Percentiles rank a stretch among this genome's conserved stretches.
These are phyloP conservation scores for Mucor velutinosus DNA, from an alignment of 371 early-diverging fungal genomes.

Conservation along the genomic window DNA sequence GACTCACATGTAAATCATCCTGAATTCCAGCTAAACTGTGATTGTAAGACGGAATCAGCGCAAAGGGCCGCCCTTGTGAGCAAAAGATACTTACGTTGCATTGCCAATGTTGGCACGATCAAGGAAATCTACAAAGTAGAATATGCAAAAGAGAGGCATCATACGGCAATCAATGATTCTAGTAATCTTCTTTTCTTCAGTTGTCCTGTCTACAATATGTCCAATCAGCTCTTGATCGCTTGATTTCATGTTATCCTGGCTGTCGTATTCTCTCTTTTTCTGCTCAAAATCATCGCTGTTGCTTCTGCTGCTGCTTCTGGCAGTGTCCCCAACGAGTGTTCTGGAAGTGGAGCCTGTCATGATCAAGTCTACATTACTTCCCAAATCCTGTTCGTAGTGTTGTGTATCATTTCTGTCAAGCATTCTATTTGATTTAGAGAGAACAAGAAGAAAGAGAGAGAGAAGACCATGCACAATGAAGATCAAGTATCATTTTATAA, in stretches of 20 bases:
- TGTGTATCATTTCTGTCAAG: conserved; percentile 1
- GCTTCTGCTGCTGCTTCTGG: neutral
- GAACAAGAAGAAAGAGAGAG: neutral
- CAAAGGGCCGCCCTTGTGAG: no score
- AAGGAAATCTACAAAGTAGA: conserved; percentile 48
- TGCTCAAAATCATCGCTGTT: neutral
- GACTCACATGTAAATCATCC: conserved; percentile 24
- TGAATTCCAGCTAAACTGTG: conserved; percentile 27
- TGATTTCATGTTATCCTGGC: neutral
- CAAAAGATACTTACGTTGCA: conserved; percentile 30
- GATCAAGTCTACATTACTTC: neutral
- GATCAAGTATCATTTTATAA: neutral
- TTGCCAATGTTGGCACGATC: conserved; percentile 55
- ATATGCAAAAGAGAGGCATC: conserved; percentile 46
- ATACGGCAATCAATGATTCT: conserved; percentile 42
- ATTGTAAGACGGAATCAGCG: no score
- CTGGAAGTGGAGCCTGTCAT: neutral
- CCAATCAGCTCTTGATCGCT: neutral
- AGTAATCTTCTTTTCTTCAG: conserved; percentile 30
- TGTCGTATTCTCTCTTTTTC: neutral
- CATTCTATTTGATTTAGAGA: neutral
- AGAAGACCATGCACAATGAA: neutral
- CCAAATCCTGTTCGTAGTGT: neutral
- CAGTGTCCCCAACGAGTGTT: neutral
- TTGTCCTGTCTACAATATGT: conserved; percentile 14